A percentile compares a stretch with the other conserved stretches of the same genome.
These are phyloP conservation scores for Selenicereus undatus DNA, from an alignment of 148 eudicot species.

Conservation along the genomic window DNA sequence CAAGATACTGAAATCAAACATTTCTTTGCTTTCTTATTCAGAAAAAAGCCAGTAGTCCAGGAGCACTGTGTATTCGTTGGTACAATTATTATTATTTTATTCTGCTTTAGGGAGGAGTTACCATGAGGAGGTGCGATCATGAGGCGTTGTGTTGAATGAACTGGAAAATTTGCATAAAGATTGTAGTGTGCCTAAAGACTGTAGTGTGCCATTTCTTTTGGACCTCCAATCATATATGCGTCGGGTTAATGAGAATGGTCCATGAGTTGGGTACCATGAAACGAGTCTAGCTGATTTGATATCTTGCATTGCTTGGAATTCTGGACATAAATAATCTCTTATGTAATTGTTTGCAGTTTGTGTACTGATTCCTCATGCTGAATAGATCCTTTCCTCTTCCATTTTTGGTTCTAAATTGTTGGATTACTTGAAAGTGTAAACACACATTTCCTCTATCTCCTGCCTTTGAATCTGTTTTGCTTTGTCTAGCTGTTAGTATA, in stretches of 20 bases:
- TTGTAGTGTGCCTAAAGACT: neutral
- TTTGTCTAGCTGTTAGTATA: neutral
- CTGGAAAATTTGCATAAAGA: neutral
- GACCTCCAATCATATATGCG: neutral
- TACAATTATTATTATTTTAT: too few species aligned
- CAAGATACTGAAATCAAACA: neutral
- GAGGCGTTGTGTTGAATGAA: too few species aligned
- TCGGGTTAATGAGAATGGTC: neutral
- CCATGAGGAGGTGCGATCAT: too few species aligned
- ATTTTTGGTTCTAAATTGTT: neutral
- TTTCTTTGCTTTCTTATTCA: neutral
- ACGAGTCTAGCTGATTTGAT: neutral
- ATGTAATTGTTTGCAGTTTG: neutral
- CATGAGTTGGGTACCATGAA: neutral
- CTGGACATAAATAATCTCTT: neutral
- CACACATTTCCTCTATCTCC: neutral
- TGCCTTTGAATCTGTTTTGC: neutral
- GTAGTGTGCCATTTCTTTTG: neutral
- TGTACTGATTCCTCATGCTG: neutral
- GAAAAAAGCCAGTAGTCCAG: neutral
- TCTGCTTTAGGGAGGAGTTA: neutral
- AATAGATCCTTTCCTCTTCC: neutral
- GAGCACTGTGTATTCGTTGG: neutral
- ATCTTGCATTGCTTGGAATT: neutral
- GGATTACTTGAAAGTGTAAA: neutral